Percentiles rank a stretch among this genome's conserved stretches.
Conservation (phyloP, 2,329 filamentous ascomycete species). For the Parasarocladium wereldwijsianum region DNA sequence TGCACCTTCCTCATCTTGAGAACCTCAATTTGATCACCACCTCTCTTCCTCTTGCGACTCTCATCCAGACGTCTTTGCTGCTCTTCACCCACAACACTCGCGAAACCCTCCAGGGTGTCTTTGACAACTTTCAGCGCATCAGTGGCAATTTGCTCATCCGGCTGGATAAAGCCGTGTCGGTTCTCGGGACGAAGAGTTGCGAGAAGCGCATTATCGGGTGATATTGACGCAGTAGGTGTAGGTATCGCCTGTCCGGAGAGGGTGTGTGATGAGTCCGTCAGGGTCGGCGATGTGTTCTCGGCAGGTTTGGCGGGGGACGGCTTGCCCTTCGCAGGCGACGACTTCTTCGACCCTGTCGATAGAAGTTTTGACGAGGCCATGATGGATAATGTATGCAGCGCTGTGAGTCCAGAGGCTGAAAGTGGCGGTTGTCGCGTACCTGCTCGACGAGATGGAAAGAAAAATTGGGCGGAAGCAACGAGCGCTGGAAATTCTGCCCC, state of each 20-base stretch:
- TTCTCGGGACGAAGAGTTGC: constrained; percentile 41
- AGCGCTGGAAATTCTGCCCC: too few relatives aligned
- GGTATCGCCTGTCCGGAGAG: constrained; percentile 32
- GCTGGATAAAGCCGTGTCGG: constrained; percentile 66
- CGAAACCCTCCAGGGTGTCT: constrained; percentile 63
- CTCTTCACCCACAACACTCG: constrained; percentile 55
- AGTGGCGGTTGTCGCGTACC: too few relatives aligned
- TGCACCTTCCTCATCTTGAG: constrained; percentile 74
- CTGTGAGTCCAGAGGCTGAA: too few relatives aligned
- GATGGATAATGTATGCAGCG: too few relatives aligned
- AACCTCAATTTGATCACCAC: constrained; percentile 30
- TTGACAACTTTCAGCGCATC: constrained; percentile 67
- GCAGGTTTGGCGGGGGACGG: too few relatives aligned
- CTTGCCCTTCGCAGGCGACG: too few relatives aligned
- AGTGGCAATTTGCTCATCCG: constrained; percentile 48
- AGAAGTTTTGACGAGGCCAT: too few relatives aligned
- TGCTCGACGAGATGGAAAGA: too few relatives aligned
- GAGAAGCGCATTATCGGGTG: constrained; percentile 41
- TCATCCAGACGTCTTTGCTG: constrained; percentile 56
- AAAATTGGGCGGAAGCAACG: too few relatives aligned
- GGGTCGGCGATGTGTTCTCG: constrained; percentile 36
- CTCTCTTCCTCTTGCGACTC: constrained; percentile 64
- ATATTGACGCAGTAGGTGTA: too few relatives aligned
- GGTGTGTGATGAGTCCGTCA: constrained; percentile 51
- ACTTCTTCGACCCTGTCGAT: too few relatives aligned